Conservation (phyloP, 2,329 filamentous ascomycete species). For the Penicillium sp. region DNA sequence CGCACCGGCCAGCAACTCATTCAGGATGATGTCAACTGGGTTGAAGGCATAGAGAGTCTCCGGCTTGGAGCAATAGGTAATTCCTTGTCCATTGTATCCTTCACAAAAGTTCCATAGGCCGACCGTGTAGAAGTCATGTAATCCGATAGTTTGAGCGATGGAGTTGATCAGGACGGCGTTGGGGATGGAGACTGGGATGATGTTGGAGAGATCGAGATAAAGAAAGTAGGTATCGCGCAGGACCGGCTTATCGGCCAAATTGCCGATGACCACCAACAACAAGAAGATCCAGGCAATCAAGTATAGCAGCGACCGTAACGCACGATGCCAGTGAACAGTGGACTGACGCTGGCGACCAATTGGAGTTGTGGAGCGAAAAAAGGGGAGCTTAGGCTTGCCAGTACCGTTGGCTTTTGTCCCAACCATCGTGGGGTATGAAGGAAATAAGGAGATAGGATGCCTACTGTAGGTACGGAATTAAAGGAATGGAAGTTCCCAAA, state of each 20-base stretch:
- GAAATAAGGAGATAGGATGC: background rate
- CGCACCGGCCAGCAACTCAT: conserved; percentile 77
- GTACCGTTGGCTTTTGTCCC: conserved; percentile 19
- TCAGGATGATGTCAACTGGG: conserved; percentile 75
- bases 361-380: conserved; percentile 28
- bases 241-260: conserved; percentile 61
- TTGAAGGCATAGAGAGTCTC: conserved; percentile 83
- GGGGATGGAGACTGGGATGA: conserved; percentile 71
- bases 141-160: conserved; percentile 78
- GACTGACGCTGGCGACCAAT: conserved; percentile 30
- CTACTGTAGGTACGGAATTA: background rate
- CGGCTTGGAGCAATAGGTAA: conserved; percentile 73
- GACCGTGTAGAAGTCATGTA: conserved; percentile 93
- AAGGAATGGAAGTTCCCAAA: background rate
- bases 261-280: conserved; percentile 77
- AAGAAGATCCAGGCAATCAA: conserved; percentile 74
- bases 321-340: conserved; percentile 56
- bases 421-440: conserved; percentile 12
- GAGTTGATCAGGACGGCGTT: conserved; percentile 78
- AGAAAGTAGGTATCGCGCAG: conserved; percentile 78
- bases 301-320: conserved; percentile 68
- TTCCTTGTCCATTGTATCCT: conserved; percentile 67
- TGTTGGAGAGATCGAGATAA: conserved; percentile 75
- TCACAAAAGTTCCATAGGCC: conserved; percentile 92
- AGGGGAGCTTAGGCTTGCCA: conserved; percentile 26